These are phyloP conservation scores for Podosphaera fusca DNA, from an alignment of 2,329 filamentous ascomycete genomes.

Conservation along the genomic window DNA sequence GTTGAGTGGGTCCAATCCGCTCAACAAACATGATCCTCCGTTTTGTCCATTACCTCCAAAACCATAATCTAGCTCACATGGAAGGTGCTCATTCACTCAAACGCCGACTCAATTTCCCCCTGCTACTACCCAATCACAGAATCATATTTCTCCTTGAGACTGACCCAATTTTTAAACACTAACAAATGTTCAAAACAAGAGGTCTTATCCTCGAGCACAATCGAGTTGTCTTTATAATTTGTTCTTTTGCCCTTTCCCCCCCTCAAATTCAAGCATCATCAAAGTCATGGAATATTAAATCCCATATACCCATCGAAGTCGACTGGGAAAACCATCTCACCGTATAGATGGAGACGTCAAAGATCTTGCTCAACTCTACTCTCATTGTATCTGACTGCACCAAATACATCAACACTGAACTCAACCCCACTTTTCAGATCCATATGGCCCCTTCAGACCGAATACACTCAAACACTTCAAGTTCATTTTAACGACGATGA, in stretches of 20 bases:
- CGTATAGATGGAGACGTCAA: neutral
- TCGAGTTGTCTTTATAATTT: slow-evolving; percentile 8
- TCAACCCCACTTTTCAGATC: neutral
- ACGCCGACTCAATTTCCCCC: too few species aligned
- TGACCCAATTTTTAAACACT: neutral
- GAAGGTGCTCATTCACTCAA: too few species aligned
- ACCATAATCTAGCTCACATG: neutral
- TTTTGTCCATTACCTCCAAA: neutral
- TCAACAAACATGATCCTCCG: slow-evolving; percentile 14
- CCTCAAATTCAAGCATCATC: slow-evolving; percentile 6
- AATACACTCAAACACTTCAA: neutral
- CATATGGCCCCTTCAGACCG: neutral
- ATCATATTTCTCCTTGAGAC: neutral
- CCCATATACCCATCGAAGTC: neutral
- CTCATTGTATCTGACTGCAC: neutral
- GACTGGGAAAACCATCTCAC: neutral
- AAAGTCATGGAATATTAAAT: neutral
- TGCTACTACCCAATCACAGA: neutral
- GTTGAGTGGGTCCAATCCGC: slow-evolving; percentile 25
- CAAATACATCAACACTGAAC: neutral
- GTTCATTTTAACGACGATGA: neutral
- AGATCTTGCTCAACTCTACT: neutral
- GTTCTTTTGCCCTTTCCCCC: slow-evolving; percentile 6
- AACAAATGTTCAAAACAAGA: slow-evolving; percentile 13
- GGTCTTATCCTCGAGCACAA: slow-evolving; percentile 17